Conservation (phyloP, 805 yeast genomes). For the Candida pseudoglaebosa region DNA sequence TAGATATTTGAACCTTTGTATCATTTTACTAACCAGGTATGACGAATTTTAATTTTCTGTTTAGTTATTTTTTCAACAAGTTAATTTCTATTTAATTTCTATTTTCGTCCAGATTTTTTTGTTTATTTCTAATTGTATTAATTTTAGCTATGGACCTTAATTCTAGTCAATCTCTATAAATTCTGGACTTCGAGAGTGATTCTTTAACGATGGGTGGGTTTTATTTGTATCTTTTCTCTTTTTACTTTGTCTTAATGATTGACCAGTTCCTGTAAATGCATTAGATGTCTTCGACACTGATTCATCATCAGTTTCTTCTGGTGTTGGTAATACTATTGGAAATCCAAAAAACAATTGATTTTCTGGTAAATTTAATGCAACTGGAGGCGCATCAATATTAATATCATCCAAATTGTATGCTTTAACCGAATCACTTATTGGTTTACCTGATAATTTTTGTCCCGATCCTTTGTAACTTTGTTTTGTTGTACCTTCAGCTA, state of each 20-base stretch:
- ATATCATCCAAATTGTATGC: constrained; percentile 38
- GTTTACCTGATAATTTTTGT: constrained; percentile 64
- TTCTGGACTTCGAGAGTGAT: constrained; percentile 70
- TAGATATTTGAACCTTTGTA: too few relatives aligned
- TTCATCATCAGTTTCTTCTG: constrained; percentile 23
- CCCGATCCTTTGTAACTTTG: constrained; percentile 58
- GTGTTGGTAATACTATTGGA: constrained; percentile 55
- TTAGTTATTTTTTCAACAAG: too few relatives aligned
- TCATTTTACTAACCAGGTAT: too few relatives aligned
- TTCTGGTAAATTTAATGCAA: constrained; percentile 67
- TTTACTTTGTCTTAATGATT: constrained; percentile 63
- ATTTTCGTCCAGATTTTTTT: too few relatives aligned
- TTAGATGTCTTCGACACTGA: constrained; percentile 28
- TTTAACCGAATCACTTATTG: constrained; percentile 21
- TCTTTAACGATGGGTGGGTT: constrained; percentile 51
- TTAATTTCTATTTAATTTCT: too few relatives aligned
- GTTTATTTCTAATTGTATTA: neutral
- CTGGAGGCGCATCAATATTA: constrained; percentile 61
- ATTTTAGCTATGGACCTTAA: neutral
- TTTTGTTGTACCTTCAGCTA: constrained; percentile 35
- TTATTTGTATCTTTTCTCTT: constrained; percentile 60
- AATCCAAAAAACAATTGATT: constrained; percentile 93
- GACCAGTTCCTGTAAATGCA: constrained; percentile 65
- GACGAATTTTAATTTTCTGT: too few relatives aligned
- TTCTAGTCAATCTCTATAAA: constrained; percentile 75